phyloP scores from a whole-genome alignment of 805 yeast genomes.

The Candida takata region DNA sequence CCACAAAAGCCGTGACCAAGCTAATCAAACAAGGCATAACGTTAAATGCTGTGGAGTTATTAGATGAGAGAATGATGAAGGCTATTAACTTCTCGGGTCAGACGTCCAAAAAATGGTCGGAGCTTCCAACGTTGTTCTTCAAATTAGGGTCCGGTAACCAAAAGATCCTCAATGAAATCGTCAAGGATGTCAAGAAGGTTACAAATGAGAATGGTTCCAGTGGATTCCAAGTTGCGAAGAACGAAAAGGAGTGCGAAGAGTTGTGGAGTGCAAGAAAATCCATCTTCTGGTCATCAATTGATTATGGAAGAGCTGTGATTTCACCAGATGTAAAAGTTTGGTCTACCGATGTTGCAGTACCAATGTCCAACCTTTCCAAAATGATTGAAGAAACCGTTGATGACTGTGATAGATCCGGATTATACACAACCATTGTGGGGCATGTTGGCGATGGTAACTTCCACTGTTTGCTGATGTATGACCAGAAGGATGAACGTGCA shows the following conservation, averaged over 20 bases:
- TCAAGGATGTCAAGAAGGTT: constrained; percentile 41
- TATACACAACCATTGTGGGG: constrained; percentile 59
- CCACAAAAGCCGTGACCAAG: constrained; percentile 60
- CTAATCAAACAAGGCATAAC: constrained; percentile 55
- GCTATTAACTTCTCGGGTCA: constrained; percentile 53
- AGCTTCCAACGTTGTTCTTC: constrained; percentile 53
- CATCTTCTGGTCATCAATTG: constrained; percentile 58
- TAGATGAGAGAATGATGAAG: constrained; percentile 66
- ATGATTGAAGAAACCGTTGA: constrained; percentile 55
- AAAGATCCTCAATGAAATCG: constrained; percentile 34
- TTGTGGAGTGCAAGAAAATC: constrained; percentile 74
- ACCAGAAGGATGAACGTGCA: constrained; percentile 37
- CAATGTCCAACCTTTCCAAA: constrained; percentile 57
- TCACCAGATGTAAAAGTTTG: constrained; percentile 46
- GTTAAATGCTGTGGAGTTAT: constrained; percentile 65
- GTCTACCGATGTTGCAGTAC: constrained; percentile 82
- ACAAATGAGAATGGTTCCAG: constrained; percentile 43
- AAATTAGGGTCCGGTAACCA: constrained; percentile 49
- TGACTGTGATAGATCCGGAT: constrained; percentile 46
- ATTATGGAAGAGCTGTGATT: constrained; percentile 47
- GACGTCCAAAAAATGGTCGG: constrained; percentile 46
- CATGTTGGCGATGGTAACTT: constrained; percentile 84
- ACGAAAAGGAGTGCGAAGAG: constrained; percentile 51
- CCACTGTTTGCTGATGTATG: constrained; percentile 59
- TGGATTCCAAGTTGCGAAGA: constrained; percentile 51